Conservation (phyloP, 805 yeast genomes). For the Candida pseudofarinosa region DNA sequence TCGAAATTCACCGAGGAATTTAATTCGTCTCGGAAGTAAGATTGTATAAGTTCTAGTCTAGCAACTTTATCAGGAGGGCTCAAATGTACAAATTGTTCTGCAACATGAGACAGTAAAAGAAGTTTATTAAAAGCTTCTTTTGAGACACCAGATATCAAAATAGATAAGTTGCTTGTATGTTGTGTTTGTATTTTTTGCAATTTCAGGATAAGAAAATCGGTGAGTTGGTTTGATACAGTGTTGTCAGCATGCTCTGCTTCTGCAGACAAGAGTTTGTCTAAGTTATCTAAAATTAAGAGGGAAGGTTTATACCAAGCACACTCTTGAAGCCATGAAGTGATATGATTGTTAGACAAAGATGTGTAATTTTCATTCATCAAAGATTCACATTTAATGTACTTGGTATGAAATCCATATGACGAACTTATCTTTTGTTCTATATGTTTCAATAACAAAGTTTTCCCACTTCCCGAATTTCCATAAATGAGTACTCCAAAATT, state of each 20-base stretch:
- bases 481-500: slow-evolving; percentile 56
- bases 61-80: slow-evolving; percentile 66
- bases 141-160: slow-evolving; percentile 61
- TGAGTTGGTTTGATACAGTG: slow-evolving; percentile 55
- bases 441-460: slow-evolving; percentile 50
- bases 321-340: slow-evolving; percentile 42
- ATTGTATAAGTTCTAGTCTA: slow-evolving; percentile 45
- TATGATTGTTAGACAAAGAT: slow-evolving; percentile 40
- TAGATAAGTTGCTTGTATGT: slow-evolving; percentile 44
- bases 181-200: slow-evolving; percentile 43
- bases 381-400: slow-evolving; percentile 50
- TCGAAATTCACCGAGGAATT: slow-evolving; percentile 36
- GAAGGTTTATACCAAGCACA: slow-evolving; percentile 79
- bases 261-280: slow-evolving; percentile 68
- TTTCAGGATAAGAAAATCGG: slow-evolving; percentile 51
- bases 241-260: slow-evolving; percentile 61
- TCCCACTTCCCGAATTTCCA: slow-evolving; percentile 84
- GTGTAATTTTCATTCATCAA: slow-evolving; percentile 52
- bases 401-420: slow-evolving; percentile 42
- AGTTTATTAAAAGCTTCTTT: slow-evolving; percentile 61
- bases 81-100: slow-evolving; percentile 59
- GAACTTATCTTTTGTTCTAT: slow-evolving; percentile 34
- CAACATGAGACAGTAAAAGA: slow-evolving; percentile 63
- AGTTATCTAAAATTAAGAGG: slow-evolving; percentile 68
- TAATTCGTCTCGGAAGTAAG: slow-evolving; percentile 28